Evolutionary conservation across 1,139 yeast genomes (phyloP), one percentile per base, ranked within the genome.

Genomic region (Saccharomyces pastorianus): DNA sequence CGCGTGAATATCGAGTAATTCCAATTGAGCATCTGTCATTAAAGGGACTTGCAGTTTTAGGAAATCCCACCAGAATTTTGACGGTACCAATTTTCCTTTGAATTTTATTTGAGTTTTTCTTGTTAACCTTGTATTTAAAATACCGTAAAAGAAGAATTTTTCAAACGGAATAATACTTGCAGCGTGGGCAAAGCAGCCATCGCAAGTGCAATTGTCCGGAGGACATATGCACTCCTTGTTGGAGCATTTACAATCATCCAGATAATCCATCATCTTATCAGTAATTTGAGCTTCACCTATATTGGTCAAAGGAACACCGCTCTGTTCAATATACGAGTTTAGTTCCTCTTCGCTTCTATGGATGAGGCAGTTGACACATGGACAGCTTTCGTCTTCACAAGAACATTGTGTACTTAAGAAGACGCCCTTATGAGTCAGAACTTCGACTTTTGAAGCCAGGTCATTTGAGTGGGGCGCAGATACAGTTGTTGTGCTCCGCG

Each of bases 271-370:
- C 41, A 49, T 51, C 26, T 53, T 50, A 14, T 59, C 54, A n/a
- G 58, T 56, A 14, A 61, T 38, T 6, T 57, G 57, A 3, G 63
- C 64, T 26, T 60, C 59, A 7, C 63, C 63, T 13, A 66, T 44
- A 46, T 61, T 61, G 3, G 69, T 64, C 49, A 67, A 50, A 0
- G 70, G 71, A 1, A 66, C 64, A 7, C 68, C 67, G 46, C 66
- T 62, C 47, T 61, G 59, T 49, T 61, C 61, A 17, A 69, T 63
- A 51, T 66, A 69, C 8, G 53, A 47, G 25, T 62, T 61, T 17
- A 69, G 49, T 55, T 69, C 71, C 17, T 62, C 66, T 48, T 69
- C 71, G 51, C 65, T 63, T 56, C 72, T 62, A 53, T 69, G 72
- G 7, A 69, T 61, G 25, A 68, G 51, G 54, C 72, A 69, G 48